Percentiles rank a stretch among this genome's conserved stretches.
These are phyloP conservation scores for Darksidea phi DNA, from an alignment of 495 filamentous ascomycete species.

Conservation along the genomic window DNA sequence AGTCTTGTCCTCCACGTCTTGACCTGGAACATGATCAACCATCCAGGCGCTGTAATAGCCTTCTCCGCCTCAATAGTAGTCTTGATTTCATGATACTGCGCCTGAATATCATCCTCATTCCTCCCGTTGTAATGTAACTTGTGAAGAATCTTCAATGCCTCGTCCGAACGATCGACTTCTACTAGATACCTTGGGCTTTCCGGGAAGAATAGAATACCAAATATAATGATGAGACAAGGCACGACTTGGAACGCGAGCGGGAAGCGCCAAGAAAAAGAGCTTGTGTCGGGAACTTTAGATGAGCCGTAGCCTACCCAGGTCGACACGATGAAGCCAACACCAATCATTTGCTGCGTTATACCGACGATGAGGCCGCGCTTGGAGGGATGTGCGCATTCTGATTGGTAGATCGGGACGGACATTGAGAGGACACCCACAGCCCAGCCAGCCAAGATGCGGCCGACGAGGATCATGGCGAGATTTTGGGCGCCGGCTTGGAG, in stretches of 20 bases:
- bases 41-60: constrained; percentile 67
- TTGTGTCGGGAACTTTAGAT: constrained; percentile 37
- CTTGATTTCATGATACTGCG: constrained; percentile 65
- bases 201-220: constrained; percentile 57
- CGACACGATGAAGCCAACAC: constrained; percentile 52
- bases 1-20: constrained; percentile 64
- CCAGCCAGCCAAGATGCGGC: constrained; percentile 61
- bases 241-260: constrained; percentile 59
- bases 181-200: constrained; percentile 60
- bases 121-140: constrained; percentile 60
- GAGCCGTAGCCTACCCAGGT: constrained; percentile 41
- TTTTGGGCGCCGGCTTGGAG: constrained; percentile 43
- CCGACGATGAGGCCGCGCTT: constrained; percentile 52
- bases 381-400: constrained; percentile 46
- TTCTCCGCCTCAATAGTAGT: constrained; percentile 54
- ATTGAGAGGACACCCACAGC: constrained; percentile 54
- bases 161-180: constrained; percentile 50
- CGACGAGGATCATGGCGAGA: constrained; percentile 57
- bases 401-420: constrained; percentile 51
- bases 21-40: constrained; percentile 62
- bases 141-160: constrained; percentile 57
- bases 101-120: constrained; percentile 58
- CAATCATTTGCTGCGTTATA: constrained; percentile 60
- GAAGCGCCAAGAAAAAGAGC: constrained; percentile 58
- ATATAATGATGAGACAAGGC: constrained; percentile 55